These are phyloP conservation scores for Ambrosiella cleistominuta DNA, from an alignment of 2,329 filamentous ascomycete species.

Conservation along the genomic window DNA sequence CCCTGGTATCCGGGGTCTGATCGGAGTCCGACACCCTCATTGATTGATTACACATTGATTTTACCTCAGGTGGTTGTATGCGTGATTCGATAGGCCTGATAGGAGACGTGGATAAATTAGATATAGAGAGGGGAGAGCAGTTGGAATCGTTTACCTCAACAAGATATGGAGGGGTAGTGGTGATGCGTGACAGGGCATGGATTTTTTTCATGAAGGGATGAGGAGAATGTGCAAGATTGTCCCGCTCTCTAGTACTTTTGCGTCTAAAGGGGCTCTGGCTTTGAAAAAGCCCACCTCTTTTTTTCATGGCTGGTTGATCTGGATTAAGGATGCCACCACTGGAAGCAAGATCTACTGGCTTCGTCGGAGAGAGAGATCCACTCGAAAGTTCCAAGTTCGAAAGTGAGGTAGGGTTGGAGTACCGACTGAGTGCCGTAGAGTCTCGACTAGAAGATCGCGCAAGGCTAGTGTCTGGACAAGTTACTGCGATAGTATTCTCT, in stretches of 20 bases:
- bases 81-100: too few relatives aligned
- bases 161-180: neutral
- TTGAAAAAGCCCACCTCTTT: conserved; percentile 78
- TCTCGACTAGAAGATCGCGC: conserved; percentile 69
- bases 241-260: conserved; percentile 63
- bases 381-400: conserved; percentile 62
- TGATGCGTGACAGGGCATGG: neutral
- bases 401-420: conserved; percentile 74
- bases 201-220: neutral
- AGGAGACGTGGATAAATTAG: too few relatives aligned
- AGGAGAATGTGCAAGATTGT: conserved; percentile 7
- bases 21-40: too few relatives aligned
- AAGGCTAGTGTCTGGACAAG: conserved; percentile 32
- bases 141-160: neutral
- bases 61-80: too few relatives aligned
- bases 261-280: conserved; percentile 82
- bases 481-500: conserved; percentile 44
- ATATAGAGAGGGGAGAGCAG: too few relatives aligned
- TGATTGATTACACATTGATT: too few relatives aligned
- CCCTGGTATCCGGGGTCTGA: too few relatives aligned
- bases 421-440: conserved; percentile 63
- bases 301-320: conserved; percentile 51
- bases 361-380: conserved; percentile 55
- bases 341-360: conserved; percentile 31
- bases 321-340: conserved; percentile 41